Conservation (phyloP, 148 eudicot species). For the Rhododendron williamsianum region DNA sequence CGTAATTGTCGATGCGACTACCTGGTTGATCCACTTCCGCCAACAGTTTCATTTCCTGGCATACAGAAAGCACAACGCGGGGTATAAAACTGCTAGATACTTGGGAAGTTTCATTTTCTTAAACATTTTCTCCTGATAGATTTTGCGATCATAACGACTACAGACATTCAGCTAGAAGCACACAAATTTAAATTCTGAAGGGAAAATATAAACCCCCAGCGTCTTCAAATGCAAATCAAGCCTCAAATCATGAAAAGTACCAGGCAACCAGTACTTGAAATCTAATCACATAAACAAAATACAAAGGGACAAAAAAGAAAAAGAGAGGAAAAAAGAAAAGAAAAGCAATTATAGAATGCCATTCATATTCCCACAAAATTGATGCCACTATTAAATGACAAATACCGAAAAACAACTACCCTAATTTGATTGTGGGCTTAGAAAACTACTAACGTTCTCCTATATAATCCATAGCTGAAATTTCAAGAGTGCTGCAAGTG, state of each 20-base stretch:
- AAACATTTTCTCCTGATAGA: background rate
- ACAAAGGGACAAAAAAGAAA: background rate
- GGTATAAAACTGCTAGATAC: background rate
- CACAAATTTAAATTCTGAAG: background rate
- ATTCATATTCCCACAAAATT: background rate
- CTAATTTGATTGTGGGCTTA: background rate
- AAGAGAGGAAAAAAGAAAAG: background rate
- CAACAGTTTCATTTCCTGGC: constrained; percentile 95
- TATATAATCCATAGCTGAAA: too few species aligned
- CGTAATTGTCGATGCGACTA: constrained; percentile 88
- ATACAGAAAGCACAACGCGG: constrained; percentile 16
- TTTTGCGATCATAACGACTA: background rate
- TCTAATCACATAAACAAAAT: background rate
- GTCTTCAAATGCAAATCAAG: background rate
- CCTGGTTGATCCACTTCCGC: constrained; percentile 99
- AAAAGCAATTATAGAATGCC: background rate
- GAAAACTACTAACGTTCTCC: background rate
- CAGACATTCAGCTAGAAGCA: background rate
- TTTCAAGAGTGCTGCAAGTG: background rate
- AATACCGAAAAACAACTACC: background rate
- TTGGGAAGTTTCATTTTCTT: background rate
- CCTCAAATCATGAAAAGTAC: background rate
- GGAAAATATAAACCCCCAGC: background rate
- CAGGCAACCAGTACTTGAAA: background rate
- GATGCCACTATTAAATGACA: background rate